These are phyloP conservation scores for rapeseed (Brassica napus) DNA, from an alignment of 345 rosid genomes.

Conservation along the genomic window Da-Ae NC_063448.1:50869001-50869500, in stretches of 20 bases:
- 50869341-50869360: slow-evolving; percentile 49
- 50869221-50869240: slow-evolving; percentile 60
- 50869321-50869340: slow-evolving; percentile 52
- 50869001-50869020: slow-evolving; percentile 50
- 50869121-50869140: slow-evolving; percentile 35
- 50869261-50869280: slow-evolving; percentile 53
- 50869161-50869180: slow-evolving; percentile 42
- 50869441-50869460: slow-evolving; percentile 71
- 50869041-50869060: slow-evolving; percentile 56
- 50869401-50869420: slow-evolving; percentile 59
- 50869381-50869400: background rate
- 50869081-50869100: slow-evolving; percentile 34
- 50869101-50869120: slow-evolving; percentile 55
- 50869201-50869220: slow-evolving; percentile 50
- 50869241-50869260: slow-evolving; percentile 47
- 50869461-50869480: slow-evolving; percentile 45
- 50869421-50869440: slow-evolving; percentile 46
- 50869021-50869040: slow-evolving; percentile 52
- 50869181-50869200: slow-evolving; percentile 43
- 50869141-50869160: slow-evolving; percentile 36
- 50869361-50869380: background rate
- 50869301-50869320: slow-evolving; percentile 49
- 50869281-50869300: slow-evolving; percentile 43
- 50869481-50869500: slow-evolving; percentile 45
- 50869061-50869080: slow-evolving; percentile 45